Conservation (phyloP, 805 yeast genomes). For the Wickerhamiella azyma region DNA sequence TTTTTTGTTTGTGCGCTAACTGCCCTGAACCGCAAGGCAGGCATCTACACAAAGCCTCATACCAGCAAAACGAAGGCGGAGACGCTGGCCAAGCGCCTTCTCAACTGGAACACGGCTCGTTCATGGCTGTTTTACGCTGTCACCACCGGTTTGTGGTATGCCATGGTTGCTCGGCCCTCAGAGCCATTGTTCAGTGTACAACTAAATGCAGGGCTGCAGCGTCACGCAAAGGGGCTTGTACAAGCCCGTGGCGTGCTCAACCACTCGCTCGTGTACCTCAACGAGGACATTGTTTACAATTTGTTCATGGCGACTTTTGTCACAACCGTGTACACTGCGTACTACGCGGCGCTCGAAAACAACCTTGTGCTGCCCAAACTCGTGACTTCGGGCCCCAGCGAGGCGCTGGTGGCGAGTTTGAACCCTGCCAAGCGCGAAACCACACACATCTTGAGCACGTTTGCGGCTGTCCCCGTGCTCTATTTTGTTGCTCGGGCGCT, state of each 20-base stretch:
- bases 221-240: not conserved
- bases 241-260: not conserved
- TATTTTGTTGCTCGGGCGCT: constrained; percentile 1
- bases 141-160: not conserved
- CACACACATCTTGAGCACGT: not conserved
- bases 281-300: constrained; percentile 1
- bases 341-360: not conserved
- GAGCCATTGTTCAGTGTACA: not conserved
- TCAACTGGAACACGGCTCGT: not conserved
- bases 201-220: constrained; percentile 1
- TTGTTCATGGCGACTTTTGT: not conserved
- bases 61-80: not conserved
- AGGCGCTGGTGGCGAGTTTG: not conserved
- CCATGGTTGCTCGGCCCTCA: not conserved
- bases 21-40: not conserved
- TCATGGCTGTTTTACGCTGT: not conserved
- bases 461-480: constrained; percentile 6
- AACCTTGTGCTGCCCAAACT: not conserved
- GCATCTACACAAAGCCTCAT: not conserved
- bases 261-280: constrained; percentile 4
- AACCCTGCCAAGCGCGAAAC: not conserved
- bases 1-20: not conserved
- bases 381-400: not conserved
- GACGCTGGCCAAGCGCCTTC: not conserved
- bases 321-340: not conserved